phyloP scores from a whole-genome alignment of 106 monocot species.

The Dioscorea alata region DNA sequence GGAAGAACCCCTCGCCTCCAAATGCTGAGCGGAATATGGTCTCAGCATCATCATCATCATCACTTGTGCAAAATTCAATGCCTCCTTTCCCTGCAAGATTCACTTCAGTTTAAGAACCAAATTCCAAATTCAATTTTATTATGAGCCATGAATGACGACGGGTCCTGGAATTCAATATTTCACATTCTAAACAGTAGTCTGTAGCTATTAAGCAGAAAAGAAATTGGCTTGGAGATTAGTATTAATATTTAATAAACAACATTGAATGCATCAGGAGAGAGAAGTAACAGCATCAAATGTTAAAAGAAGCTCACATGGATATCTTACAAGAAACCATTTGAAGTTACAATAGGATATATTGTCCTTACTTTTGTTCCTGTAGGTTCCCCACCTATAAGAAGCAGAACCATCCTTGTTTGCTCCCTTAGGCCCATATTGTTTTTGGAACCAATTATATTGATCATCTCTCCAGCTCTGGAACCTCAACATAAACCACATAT shows the following conservation, averaged over 20 bases:
- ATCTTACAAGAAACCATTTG: not conserved
- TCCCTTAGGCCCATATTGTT: constrained; percentile 49
- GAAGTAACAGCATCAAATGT: not conserved
- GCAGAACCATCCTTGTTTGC: constrained; percentile 34
- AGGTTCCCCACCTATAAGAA: constrained; percentile 22
- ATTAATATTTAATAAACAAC: not conserved
- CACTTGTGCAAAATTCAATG: constrained; percentile 44
- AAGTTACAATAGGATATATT: not conserved
- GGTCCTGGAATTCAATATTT: too few species aligned
- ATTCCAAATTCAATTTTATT: too few species aligned
- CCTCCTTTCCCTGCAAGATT: constrained; percentile 24
- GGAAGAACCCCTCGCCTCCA: constrained; percentile 27
- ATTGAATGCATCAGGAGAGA: not conserved
- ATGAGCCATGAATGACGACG: too few species aligned
- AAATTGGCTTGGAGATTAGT: too few species aligned
- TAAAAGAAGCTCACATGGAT: not conserved
- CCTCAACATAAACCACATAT: not conserved
- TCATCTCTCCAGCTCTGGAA: constrained; percentile 75
- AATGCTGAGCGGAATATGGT: constrained; percentile 59
- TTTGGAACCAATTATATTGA: constrained; percentile 54
- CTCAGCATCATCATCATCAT: constrained; percentile 64
- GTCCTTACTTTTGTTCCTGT: constrained; percentile 40
- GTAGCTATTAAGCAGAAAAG: too few species aligned
- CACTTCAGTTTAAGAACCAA: too few species aligned
- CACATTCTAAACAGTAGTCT: too few species aligned